Conservation (phyloP, 371 early-diverging fungal species). For the Rhizopus stolonifer region DNA sequence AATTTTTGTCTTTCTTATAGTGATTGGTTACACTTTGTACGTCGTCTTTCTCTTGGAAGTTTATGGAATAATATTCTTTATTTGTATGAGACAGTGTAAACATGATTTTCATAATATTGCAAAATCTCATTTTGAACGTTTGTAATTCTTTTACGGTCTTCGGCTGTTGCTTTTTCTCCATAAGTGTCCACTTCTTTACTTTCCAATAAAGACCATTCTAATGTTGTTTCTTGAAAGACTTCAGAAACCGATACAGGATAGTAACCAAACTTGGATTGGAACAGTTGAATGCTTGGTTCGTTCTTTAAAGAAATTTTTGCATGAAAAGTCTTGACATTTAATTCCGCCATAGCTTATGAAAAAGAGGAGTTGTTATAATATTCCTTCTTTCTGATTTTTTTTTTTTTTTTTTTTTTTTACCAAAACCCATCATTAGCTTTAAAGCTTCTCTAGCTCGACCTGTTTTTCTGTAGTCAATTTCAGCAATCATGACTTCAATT, state of each 20-base stretch:
- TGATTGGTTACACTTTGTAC: no score
- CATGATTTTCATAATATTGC: conserved; percentile 10
- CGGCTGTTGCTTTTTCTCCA: conserved; percentile 31
- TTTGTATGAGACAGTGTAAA: background rate
- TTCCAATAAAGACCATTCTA: conserved; percentile 47
- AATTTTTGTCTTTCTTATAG: no score
- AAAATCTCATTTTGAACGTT: background rate
- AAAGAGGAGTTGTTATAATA: conserved; percentile 3
- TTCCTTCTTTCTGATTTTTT: no score
- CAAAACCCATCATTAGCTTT: conserved; percentile 82
- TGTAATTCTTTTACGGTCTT: conserved; percentile 16
- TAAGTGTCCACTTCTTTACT: conserved; percentile 27
- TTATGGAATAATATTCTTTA: background rate
- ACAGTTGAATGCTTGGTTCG: conserved; percentile 68
- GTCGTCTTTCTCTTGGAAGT: no score
- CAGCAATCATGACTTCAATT: conserved; percentile 94
- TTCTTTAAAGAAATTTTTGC: conserved; percentile 82
- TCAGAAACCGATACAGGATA: conserved; percentile 61
- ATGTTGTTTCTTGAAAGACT: conserved; percentile 77
- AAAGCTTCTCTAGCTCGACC: conserved; percentile 77
- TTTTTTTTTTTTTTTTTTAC: conserved; percentile 27
- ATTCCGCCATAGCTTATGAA: conserved; percentile 43
- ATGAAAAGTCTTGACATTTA: conserved; percentile 65
- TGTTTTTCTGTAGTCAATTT: conserved; percentile 58
- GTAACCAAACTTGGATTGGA: conserved; percentile 69